Percentiles rank a stretch among this genome's conserved stretches.
phyloP scores from a whole-genome alignment of 2,329 filamentous ascomycete species.

The Cercospora sojina region DNA sequence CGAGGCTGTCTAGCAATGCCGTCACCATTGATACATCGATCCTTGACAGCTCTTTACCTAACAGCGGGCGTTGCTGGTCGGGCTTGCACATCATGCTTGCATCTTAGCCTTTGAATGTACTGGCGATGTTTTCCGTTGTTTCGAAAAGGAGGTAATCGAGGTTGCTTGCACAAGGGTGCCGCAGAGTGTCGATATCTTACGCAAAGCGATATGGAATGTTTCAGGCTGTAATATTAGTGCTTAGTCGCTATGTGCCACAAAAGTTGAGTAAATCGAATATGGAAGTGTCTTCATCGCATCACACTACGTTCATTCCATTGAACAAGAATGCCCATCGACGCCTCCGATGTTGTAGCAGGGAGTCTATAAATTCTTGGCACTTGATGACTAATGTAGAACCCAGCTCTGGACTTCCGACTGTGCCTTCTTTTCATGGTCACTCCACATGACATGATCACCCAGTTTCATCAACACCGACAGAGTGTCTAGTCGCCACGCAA shows the following conservation, averaged over 20 bases:
- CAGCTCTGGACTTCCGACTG: too few relatives aligned
- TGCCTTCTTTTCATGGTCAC: too few relatives aligned
- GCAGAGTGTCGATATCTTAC: slow-evolving; percentile 15
- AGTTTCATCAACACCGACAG: too few relatives aligned
- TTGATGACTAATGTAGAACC: too few relatives aligned
- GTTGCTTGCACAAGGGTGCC: slow-evolving; percentile 9
- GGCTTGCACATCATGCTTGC: slow-evolving; percentile 24
- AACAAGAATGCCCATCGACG: neutral
- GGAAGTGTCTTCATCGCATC: neutral
- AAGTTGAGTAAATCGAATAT: neutral
- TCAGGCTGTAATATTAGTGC: slow-evolving; percentile 16
- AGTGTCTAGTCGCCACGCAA: too few relatives aligned
- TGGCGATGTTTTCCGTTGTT: slow-evolving; percentile 26
- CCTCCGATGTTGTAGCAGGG: too few relatives aligned
- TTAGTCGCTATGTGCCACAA: slow-evolving; percentile 7
- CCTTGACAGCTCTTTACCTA: slow-evolving; percentile 24
- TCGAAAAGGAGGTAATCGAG: slow-evolving; percentile 17
- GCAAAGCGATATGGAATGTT: neutral
- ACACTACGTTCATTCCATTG: neutral
- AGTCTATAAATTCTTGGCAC: too few relatives aligned
- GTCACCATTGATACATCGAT: slow-evolving; percentile 16
- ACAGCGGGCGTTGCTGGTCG: slow-evolving; percentile 25
- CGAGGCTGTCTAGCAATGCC: slow-evolving; percentile 21
- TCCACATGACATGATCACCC: too few relatives aligned
- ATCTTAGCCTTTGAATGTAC: slow-evolving; percentile 28